Base-by-base conservation (phyloP, 140 eudicot species). In the Senecio squalidus region DNA sequence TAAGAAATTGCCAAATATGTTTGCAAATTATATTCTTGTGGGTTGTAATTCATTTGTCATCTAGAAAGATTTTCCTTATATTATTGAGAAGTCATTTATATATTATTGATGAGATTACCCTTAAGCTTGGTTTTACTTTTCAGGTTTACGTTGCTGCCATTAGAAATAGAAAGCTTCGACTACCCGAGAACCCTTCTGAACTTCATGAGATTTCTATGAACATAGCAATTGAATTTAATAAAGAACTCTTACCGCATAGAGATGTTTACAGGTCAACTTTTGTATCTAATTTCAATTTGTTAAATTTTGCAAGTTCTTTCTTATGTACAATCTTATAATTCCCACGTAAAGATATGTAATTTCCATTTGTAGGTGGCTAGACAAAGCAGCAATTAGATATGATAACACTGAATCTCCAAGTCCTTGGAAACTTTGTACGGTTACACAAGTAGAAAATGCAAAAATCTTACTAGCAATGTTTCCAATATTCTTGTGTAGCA, bases 401-500 rank as follows among this genome's bases (percentile, higher is more conserved):
- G 14, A 72, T 24, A 55, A 60, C 9, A 27, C 4, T 0, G 70
- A 18, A 21, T 31, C 67, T 16, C 33, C 66, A 66, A 78, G 24
- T 49, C 80, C 94, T 15, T 84, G 94, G 96, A 84, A 76, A 64
- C 88, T 81, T 57, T 88, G 96, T 80, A 71, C 73, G n/a, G 90
- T 88, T 13, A 88, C 90, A 4, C 96, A 84, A 81, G 94, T 88
- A 2, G 96, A 88, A 67, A 81, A 88, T 46, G 94, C 87, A 0
- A 88, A 88, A 66, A 79, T 79, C 58, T 20, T 88, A 14, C 64
- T 88, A 31, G 68, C 75, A 45, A 71, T 88, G 80, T 11, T 82
- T 41, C 94, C 94, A 16, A 30, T 88, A 28, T 88, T 88, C 70
- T 29, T 70, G 5, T 84, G 94, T 70, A 76, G 78, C 55, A 66